Evolutionary conservation across 2,329 filamentous ascomycete species (phyloP), one percentile per base, ranked within the genome.

Genomic region (Nemania diffusa): DNA sequence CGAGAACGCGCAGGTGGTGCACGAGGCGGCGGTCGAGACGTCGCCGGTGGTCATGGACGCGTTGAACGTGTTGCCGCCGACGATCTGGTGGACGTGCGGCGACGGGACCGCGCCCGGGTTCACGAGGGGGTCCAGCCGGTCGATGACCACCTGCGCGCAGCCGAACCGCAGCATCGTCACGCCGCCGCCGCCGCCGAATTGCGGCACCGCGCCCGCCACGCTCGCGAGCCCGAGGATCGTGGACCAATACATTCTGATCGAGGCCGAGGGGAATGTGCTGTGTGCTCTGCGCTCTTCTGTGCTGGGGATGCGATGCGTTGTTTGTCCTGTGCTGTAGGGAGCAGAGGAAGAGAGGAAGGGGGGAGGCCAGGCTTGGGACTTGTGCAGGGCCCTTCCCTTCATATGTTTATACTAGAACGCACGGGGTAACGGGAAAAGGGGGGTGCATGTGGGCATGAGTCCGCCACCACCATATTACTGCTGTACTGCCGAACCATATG

Each of bases 31-130:
- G 65, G 65, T 50, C 37, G 76, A 67, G 57, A 79, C 72, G 59
- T 79, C 77, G 46, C 72, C 74, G 15, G 76, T 77, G 20, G 78
- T 78, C 81, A 83, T 82, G 42, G 80, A 77, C 1, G 79, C 77
- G 68, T 82, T 82, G 78, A 83, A 83, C 1, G 78, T 78, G 68
- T 83, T 81, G 8, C 80, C 81, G 60, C 88, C 87, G 63, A 85
- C 82, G 64, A 89, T 84, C 57, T 84, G 86, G 74, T 89, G 87
- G 8, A 87, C 81, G 76, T 89, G 87, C 5, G 79, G 77, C 5
- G 85, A 82, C 4, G 86, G 84, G 48, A 86, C 79, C 15, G 70
- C 62, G 4, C 86, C 86, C 5, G 78, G 78, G 72, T 79, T 79
- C 51, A 79, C 78, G 6, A 79, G 73, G 4, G 78, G 78, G 67